phyloP scores from a whole-genome alignment of 2,329 filamentous ascomycete species.

The Ophiostoma himal-ulmi region DNA sequence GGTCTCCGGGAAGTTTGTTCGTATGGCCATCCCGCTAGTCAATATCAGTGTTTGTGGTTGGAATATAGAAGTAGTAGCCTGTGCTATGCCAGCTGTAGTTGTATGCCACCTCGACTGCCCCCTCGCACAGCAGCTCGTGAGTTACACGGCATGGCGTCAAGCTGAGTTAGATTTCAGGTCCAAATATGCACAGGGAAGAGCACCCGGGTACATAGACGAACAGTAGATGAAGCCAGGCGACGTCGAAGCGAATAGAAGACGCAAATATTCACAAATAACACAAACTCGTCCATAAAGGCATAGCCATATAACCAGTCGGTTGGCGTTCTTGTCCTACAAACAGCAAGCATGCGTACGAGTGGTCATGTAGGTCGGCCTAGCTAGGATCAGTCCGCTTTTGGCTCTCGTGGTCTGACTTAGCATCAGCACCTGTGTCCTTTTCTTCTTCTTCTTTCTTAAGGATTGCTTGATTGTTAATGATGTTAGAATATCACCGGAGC shows the following conservation, averaged over 20 bases:
- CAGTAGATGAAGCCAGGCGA: neutral
- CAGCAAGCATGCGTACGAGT: neutral
- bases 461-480: neutral
- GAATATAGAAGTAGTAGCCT: neutral
- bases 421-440: neutral
- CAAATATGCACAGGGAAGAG: constrained; percentile 8
- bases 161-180: neutral
- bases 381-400: neutral
- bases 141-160: constrained; percentile 4
- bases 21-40: neutral
- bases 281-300: neutral
- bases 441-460: neutral
- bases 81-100: neutral
- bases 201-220: neutral
- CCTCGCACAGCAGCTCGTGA: constrained; percentile 11
- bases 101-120: neutral
- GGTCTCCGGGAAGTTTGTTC: neutral
- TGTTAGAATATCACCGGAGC: neutral
- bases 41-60: neutral
- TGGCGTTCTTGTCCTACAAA: neutral
- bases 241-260: neutral
- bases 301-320: neutral
- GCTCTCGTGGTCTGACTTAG: neutral
- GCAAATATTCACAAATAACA: neutral
- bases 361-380: neutral